Base-by-base conservation (phyloP, 352 stramenopile genomes). In the Phytopythium delawarense region DNA sequence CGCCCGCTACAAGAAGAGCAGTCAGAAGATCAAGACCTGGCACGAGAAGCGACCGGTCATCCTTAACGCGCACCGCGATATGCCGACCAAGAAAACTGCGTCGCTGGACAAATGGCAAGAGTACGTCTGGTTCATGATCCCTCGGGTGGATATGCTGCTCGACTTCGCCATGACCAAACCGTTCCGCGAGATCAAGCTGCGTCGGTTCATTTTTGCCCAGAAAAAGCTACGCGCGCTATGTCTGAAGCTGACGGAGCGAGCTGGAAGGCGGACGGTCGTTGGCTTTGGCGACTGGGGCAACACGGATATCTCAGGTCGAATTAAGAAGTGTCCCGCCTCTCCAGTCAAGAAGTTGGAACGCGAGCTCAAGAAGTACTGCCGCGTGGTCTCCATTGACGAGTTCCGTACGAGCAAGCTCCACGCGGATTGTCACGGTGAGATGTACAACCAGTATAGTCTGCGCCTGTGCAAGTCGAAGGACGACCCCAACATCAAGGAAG, bases 281-380 rank as follows among this genome's bases (percentile, higher is more conserved):
- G 64, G 59, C n/a, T 70, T 66, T 52, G 59, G 54, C 0, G 54
- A 70, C 54, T 70, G 55, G 54, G 64, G 59, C 25, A 66, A 66
- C 39, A n/a, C 42, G 0, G 65, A 64, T 37, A 46, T 62, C 48
- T 32, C n/a, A 8, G 23, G 48, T 4, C 7, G 2, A 8, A 53
- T 53, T 21, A 53, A 53, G 48, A 15, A 2, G 2, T n/a, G n/a
- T 18, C 48, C 20, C 1, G 7, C 20, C 4, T 18, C 3, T 4
- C n/a, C 48, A 20, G 48, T 53, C n/a, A 53, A 53, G 48, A 53
- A 53, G n/a, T 8, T 53, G 21, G 48, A 53, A 21, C n/a, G 48
- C 21, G 48, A 53, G 48, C 21, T 53, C 6, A 53, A 20, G 48
- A 30, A 8, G 23, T 53, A 53, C 21, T 53, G 48, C 48, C 7